phyloP scores from a whole-genome alignment of 1,284 basidiomycete genomes.

The Boletellus sp. region DNA sequence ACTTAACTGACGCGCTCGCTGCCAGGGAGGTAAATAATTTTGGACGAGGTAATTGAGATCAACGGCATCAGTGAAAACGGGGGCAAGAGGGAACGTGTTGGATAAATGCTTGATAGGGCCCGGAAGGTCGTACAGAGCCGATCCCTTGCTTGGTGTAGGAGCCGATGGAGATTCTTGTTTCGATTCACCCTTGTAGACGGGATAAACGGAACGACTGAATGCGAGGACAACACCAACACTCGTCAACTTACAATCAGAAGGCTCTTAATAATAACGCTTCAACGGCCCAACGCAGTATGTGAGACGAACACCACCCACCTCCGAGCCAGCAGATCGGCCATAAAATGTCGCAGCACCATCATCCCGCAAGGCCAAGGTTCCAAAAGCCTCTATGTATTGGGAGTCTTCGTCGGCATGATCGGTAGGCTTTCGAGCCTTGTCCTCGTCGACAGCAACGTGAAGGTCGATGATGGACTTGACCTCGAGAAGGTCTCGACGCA shows the following conservation, averaged over 20 bases:
- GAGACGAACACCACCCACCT: constrained; percentile 39
- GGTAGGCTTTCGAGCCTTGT: constrained; percentile 16
- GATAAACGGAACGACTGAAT: background rate
- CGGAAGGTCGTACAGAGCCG: constrained; percentile 21
- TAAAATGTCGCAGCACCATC: constrained; percentile 65
- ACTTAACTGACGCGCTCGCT: constrained; percentile 51
- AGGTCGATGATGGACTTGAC: constrained; percentile 67
- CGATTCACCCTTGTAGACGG: constrained; percentile 25
- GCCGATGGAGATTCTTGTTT: constrained; percentile 2
- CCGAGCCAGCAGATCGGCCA: constrained; percentile 60
- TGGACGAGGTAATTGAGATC: constrained; percentile 47
- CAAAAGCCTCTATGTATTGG: constrained; percentile 56
- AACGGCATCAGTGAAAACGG: constrained; percentile 30
- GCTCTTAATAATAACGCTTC: constrained; percentile 34
- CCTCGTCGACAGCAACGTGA: constrained; percentile 48
- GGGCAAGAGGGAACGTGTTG: constrained; percentile 51
- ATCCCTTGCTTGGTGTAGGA: background rate
- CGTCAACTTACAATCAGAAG: constrained; percentile 47
- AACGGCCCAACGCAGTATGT: background rate
- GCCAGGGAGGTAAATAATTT: constrained; percentile 54
- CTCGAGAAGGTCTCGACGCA: constrained; percentile 59
- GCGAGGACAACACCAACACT: background rate
- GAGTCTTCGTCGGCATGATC: constrained; percentile 43
- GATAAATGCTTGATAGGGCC: constrained; percentile 43
- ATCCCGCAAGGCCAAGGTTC: constrained; percentile 58